phyloP scores from a whole-genome alignment of 352 stramenopile genomes.

The Phytopythium oedochilum region DNA sequence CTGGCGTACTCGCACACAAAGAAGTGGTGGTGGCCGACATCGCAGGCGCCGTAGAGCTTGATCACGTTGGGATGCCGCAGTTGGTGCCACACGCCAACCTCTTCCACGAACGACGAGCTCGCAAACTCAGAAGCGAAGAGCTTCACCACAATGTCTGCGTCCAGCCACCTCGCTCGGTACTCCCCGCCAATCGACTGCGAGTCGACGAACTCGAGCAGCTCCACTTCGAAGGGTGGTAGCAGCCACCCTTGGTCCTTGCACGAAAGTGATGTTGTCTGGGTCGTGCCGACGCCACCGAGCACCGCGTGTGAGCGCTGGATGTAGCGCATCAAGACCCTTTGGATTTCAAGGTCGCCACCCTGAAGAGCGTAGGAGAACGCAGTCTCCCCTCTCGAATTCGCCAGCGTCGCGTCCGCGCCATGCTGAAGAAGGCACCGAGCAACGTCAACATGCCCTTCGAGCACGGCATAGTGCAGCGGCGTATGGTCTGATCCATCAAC shows the following conservation, averaged over 20 bases:
- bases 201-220: background rate
- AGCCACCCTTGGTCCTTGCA: background rate
- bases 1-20: slow-evolving; percentile 11
- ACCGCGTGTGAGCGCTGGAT: too few relatives aligned
- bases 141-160: background rate
- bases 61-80: slow-evolving; percentile 14
- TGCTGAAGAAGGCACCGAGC: too few relatives aligned
- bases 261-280: background rate
- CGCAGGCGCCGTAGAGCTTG: slow-evolving; percentile 11
- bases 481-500: too few relatives aligned
- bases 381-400: too few relatives aligned
- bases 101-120: background rate
- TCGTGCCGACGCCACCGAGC: too few relatives aligned
- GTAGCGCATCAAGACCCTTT: too few relatives aligned
- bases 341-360: too few relatives aligned
- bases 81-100: background rate
- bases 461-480: too few relatives aligned
- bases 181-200: background rate
- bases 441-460: too few relatives aligned
- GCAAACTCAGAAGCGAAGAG: background rate
- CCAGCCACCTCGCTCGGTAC: background rate
- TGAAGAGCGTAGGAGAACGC: too few relatives aligned
- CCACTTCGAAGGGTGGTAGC: background rate
- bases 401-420: too few relatives aligned
- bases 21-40: slow-evolving; percentile 3